Conservation (phyloP, 164 flowering plant species). For the Platanus orientalis region DNA sequence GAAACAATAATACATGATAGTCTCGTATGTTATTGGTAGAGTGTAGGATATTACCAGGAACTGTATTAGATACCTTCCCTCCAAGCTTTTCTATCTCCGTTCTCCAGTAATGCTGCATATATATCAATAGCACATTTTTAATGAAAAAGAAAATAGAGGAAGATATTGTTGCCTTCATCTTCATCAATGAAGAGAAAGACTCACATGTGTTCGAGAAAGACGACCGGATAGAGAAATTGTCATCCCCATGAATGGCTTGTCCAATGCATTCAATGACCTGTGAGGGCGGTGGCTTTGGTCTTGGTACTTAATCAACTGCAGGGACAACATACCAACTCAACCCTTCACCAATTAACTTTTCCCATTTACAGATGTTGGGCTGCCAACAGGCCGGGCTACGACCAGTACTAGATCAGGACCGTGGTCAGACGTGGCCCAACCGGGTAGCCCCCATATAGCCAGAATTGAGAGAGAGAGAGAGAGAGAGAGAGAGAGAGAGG, state of each 20-base stretch:
- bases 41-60: conserved; percentile 36
- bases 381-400: too few species aligned
- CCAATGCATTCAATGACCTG: conserved; percentile 14
- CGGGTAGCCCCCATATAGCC: too few species aligned
- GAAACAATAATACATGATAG: too few species aligned
- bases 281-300: conserved; percentile 44
- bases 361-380: too few species aligned
- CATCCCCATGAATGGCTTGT: conserved; percentile 65
- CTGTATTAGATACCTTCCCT: conserved; percentile 54
- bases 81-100: conserved; percentile 62
- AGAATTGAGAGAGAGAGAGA: too few species aligned
- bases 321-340: too few species aligned
- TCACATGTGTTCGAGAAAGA: conserved; percentile 63
- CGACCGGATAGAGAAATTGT: conserved; percentile 58
- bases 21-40: too few species aligned
- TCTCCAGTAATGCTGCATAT: conserved; percentile 57
- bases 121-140: not conserved
- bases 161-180: not conserved
- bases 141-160: not conserved
- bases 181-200: conserved; percentile 1
- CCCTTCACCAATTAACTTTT: too few species aligned
- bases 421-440: too few species aligned
- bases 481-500: too few species aligned
- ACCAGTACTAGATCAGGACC: too few species aligned
- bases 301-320: conserved; percentile 47